Base-by-base conservation (phyloP, 2,329 filamentous ascomycete species). In the Sordariomycetes sp. region DNA sequence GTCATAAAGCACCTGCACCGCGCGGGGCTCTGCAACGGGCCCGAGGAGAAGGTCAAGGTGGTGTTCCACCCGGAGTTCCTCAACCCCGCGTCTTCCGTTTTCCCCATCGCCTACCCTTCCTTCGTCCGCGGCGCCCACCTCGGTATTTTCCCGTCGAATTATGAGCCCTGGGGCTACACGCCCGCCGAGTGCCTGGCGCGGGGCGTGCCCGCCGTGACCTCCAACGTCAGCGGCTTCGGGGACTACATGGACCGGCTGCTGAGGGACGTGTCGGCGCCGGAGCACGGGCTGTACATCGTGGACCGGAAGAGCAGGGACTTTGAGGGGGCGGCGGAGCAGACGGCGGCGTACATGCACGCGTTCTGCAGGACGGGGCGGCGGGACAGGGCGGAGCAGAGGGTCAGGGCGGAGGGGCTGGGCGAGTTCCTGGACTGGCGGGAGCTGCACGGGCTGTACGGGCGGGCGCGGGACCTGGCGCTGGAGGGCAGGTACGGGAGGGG, bases 241-340 rank as follows among this genome's bases (percentile, higher is more conserved):
- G 97, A 94, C 74, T 97, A 99, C 73, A 99, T 99, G 94, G 94
- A 99, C 73, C 94, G 97, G 74, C 76, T 97, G 64, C 97, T 99
- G 64, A 93, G 97, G 74, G 97, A 97, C 43, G 40, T 46, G 11
- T 18, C 25, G 32, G 95, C 93, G 48, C 89, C 88, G 63, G 94
- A 99, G 73, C 97, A 99, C 69, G 94, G 94, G 64, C 97, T 99
- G 74, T 97, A 97, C 78, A 97, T 99, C 71, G 92, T 99, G 53
- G 94, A 99, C 71, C 89, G 94, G 59, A 86, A 94, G 54, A 88
- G 85, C 76, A 97, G 97, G 81, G 93, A 92, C 32, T 88, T 99
- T 1, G 94, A 99, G 68, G 94, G 97, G 71, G 96, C 91, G 10
- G 92, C 97, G 69, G 97, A 97, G 74, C 91, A 97, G 74, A 83